Evolutionary conservation across 495 filamentous ascomycete genomes (phyloP).

Genomic region (Talaromyces proteolyticus): DNA sequence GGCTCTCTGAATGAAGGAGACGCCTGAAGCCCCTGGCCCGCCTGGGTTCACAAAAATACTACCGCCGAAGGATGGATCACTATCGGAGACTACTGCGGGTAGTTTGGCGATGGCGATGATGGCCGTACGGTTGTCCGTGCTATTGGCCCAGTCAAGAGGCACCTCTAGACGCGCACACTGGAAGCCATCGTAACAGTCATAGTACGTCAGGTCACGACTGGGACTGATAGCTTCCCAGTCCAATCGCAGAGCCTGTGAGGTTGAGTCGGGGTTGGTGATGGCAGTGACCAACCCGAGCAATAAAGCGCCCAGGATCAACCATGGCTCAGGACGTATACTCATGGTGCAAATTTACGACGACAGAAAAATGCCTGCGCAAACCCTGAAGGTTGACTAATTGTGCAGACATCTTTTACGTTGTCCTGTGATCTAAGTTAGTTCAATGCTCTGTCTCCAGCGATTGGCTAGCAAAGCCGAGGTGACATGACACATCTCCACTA

Average conservation of each 20-base stretch:
- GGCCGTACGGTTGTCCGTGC: not conserved
- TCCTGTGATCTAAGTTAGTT: too few species aligned
- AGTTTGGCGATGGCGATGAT: not conserved
- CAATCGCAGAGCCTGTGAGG: not conserved
- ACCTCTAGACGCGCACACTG: not conserved
- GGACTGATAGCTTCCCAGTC: not conserved
- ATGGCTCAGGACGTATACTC: not conserved
- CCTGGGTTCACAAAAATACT: not conserved
- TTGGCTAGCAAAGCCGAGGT: too few species aligned
- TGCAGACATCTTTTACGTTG: too few species aligned
- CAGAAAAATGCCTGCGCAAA: too few species aligned
- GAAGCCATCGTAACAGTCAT: not conserved
- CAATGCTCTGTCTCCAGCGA: too few species aligned
- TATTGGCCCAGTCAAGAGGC: not conserved
- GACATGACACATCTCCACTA: too few species aligned
- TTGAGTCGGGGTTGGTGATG: too few species aligned
- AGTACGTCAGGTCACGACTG: not conserved
- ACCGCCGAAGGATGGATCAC: not conserved
- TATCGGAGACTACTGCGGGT: not conserved
- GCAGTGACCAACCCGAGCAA: not conserved
- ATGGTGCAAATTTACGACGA: too few species aligned
- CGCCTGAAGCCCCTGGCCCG: not conserved
- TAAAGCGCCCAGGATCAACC: not conserved
- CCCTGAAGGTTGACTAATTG: too few species aligned
- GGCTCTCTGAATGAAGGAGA: not conserved